Base-by-base conservation (phyloP, 495 filamentous ascomycete species). In the Corynascus novoguineensis region DNA sequence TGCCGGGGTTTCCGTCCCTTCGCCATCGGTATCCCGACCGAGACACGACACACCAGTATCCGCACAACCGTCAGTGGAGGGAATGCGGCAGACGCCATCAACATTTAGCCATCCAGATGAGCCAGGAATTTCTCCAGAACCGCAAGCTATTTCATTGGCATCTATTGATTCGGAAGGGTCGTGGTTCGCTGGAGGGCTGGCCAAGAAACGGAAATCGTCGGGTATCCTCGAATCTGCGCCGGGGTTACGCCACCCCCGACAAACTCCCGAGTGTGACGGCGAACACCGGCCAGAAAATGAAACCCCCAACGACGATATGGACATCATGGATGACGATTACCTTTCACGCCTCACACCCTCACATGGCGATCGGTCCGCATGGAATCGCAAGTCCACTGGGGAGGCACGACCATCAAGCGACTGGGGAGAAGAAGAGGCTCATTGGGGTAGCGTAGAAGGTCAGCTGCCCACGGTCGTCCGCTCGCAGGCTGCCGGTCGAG, bases 131-230 rank as follows among this genome's bases (percentile, higher is more conserved):
- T 77, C 76, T 0, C 74, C 76, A 1, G 75, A 75, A 37, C 70
- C 75, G 0, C 74, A 77, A 22, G 72, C 71, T 19, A 78, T 78
- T 68, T 93, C 89, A 14, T 75, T 93, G 6, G 90, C 88, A 8
- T 92, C 89, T 0, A 84, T 97, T 56, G 91, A 95, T 64, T 92
- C 88, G 0, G 91, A 97, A 73, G 91, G 82, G 2, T 95, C 90
- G 0, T 97, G 91, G 91, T 86, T 97, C 59, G 90, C 89, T 3
- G 90, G 91, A 12, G 67, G 75, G 15, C 59, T 73, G 8, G 69
- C 65, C 17, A 72, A 64, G 28, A 76, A 72, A 55, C 67, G 74
- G 53, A 61, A 74, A 51, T 68, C 76, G 37, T 71, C 78, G 27
- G 68, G 68, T 44, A 59, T 70, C 48, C 5, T 69, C 22, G 60